A percentile compares a stretch with the other conserved stretches of the same genome.
phyloP scores from a whole-genome alignment of 768 basidiomycete species.

The Sistotremastrum niveocremeum region DNA sequence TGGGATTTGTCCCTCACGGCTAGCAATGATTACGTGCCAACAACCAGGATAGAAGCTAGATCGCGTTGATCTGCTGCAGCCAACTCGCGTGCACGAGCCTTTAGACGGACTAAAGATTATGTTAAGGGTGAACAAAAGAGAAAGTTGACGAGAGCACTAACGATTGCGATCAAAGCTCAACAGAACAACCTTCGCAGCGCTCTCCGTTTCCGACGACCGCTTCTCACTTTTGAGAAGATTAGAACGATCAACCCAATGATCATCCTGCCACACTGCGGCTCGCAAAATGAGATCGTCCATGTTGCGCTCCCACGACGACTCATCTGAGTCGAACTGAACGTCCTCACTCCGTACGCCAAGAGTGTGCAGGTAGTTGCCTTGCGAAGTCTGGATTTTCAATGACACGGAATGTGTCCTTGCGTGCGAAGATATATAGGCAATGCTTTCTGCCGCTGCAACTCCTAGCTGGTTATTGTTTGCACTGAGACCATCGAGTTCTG shows the following conservation, averaged over 20 bases:
- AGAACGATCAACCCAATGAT: conserved; percentile 84
- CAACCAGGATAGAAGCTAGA: conserved; percentile 48
- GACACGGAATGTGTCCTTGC: conserved; percentile 60
- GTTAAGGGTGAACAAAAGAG: conserved; percentile 9
- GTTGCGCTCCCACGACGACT: conserved; percentile 41
- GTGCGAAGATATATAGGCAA: conserved; percentile 62
- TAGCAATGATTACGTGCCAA: too few species aligned
- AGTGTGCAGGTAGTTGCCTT: conserved; percentile 83
- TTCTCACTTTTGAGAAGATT: conserved; percentile 43
- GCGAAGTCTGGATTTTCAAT: conserved; percentile 90
- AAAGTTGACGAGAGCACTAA: conserved; percentile 26
- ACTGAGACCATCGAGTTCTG: conserved; percentile 90
- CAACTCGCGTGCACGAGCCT: conserved; percentile 77
- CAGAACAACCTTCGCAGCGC: conserved; percentile 71
- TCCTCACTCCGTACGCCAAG: conserved; percentile 76
- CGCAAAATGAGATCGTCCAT: conserved; percentile 95
- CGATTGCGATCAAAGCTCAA: conserved; percentile 87
- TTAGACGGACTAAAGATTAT: conserved; percentile 57
- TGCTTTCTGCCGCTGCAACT: conserved; percentile 56
- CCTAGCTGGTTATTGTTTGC: conserved; percentile 50
- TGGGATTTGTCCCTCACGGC: too few species aligned
- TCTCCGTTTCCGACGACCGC: conserved; percentile 21
- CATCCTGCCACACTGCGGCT: conserved; percentile 85
- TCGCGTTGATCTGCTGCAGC: conserved; percentile 80
- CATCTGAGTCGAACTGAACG: conserved; percentile 48